Conservation (phyloP, 768 basidiomycete genomes). For the Dioszegia aurantiaca region DNA sequence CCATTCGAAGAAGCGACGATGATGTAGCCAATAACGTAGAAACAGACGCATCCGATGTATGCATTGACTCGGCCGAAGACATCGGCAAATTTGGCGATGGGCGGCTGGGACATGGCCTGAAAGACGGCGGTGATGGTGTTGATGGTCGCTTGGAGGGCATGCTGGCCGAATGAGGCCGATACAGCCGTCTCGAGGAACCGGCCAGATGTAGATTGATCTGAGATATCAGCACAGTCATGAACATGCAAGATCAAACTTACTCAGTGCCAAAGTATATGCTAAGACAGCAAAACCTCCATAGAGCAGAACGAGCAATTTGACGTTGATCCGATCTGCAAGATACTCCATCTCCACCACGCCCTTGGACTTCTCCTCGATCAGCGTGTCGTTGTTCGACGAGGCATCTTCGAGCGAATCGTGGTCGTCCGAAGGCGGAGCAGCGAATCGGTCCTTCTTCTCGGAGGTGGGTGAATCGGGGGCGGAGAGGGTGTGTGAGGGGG, state of each 20-base stretch:
- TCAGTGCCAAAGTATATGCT: slow-evolving; percentile 44
- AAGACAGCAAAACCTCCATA: slow-evolving; percentile 43
- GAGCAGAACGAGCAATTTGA: slow-evolving; percentile 34
- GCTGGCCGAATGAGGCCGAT: slow-evolving; percentile 36
- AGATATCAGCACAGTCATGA: neutral
- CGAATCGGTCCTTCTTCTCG: slow-evolving; percentile 8
- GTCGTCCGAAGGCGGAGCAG: neutral
- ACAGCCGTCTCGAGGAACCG: slow-evolving; percentile 41
- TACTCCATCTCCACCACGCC: slow-evolving; percentile 50
- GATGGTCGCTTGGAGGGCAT: slow-evolving; percentile 48
- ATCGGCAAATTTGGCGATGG: slow-evolving; percentile 50
- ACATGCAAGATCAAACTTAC: slow-evolving; percentile 20
- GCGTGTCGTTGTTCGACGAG: neutral
- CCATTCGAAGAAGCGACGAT: slow-evolving; percentile 40
- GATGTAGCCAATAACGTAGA: slow-evolving; percentile 47
- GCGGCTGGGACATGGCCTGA: slow-evolving; percentile 48
- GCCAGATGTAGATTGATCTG: slow-evolving; percentile 41
- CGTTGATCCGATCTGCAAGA: slow-evolving; percentile 27
- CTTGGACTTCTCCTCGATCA: slow-evolving; percentile 29
- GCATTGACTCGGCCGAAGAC: slow-evolving; percentile 45
- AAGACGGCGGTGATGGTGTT: slow-evolving; percentile 43
- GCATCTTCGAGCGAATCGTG: slow-evolving; percentile 7
- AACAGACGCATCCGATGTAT: slow-evolving; percentile 42
- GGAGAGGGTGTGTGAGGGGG: no score
- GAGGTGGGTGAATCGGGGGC: neutral